Evolutionary conservation across 176 grass and related monocot species (phyloP), one percentile per base, ranked within the genome.

Genomic region (Guadua angustifolia): DNA sequence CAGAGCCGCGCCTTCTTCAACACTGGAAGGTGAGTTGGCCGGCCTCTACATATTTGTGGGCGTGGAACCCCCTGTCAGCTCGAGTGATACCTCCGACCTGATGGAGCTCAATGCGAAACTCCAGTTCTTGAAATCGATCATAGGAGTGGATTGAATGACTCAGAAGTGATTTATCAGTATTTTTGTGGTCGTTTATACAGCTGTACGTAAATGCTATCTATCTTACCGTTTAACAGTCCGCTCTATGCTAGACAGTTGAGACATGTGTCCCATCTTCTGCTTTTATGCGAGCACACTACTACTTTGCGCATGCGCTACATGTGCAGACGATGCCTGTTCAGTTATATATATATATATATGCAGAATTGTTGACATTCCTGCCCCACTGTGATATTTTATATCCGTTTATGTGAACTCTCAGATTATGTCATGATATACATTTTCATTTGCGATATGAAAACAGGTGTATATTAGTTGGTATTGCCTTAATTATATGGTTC

Each of bases 111-210:
- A 46, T 6, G 2, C 18, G 4, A 85, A 71, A 46, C 83, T 89
- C 44, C 63, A 18, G 78, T 64, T 89, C 55, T 29, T 89, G 71
- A 89, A 89, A 46, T 85, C 64, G 14, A 89, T 89, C 63, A 77
- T 89, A 43, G 88, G 88, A 36, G 78, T 89, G 6, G 83, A 85
- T 14, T 89, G 29, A 63, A 70, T 9, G 39, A 19, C 29, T 51
- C 14, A 6, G 2, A 24, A 12, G 38, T 25, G 58, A 45, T 11
- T 33, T 36, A 7, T 61, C 14, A 16, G 49, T 49, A n/a, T 46
- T 19, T 66, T 45, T 18, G 2, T 67, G 38, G 40, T 59, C 25
- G 13, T 66, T 18, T 45, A 44, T 33, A 6, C 18, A 19, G 14
- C 25, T 32, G 56, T 32, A n/a, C n/a, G n/a, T n/a, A 29, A n/a